Evolutionary conservation across 176 grass and related monocot species (phyloP).

Genomic region (Chloris gayana): DNA sequence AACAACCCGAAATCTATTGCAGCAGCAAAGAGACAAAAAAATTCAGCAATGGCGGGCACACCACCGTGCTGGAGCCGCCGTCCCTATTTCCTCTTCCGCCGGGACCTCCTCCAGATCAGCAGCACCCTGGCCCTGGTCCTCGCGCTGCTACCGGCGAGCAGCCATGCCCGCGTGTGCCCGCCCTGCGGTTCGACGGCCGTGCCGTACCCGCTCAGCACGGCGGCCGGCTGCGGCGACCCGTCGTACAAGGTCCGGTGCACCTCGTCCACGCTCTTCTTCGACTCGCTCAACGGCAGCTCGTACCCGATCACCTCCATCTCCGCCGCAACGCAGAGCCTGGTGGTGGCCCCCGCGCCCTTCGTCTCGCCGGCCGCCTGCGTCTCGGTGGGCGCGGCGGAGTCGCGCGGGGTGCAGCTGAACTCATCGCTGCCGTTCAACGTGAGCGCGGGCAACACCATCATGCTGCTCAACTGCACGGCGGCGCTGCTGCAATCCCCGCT

Average conservation of each 20-base stretch:
- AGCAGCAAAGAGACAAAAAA: neutral
- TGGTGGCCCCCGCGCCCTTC: slow-evolving; percentile 52
- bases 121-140: neutral
- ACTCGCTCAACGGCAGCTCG: slow-evolving; percentile 60
- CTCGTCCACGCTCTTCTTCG: slow-evolving; percentile 59
- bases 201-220: slow-evolving; percentile 79
- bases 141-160: neutral
- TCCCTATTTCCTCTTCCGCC: too few species aligned
- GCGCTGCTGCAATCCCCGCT: slow-evolving; percentile 54
- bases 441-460: slow-evolving; percentile 66
- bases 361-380: slow-evolving; percentile 45
- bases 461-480: slow-evolving; percentile 75
- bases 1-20: neutral
- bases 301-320: slow-evolving; percentile 63
- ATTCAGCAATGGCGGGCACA: slow-evolving; percentile 29
- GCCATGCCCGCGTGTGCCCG: slow-evolving; percentile 48
- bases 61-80: neutral
- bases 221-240: slow-evolving; percentile 61
- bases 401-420: slow-evolving; percentile 57
- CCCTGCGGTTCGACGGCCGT: slow-evolving; percentile 63
- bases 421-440: slow-evolving; percentile 73
- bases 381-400: slow-evolving; percentile 38
- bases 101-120: neutral
- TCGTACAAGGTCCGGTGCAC: slow-evolving; percentile 70
- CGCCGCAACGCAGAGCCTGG: slow-evolving; percentile 54